Conservation (phyloP, 257 asterid species). For the Plectranthus barbatus region DNA sequence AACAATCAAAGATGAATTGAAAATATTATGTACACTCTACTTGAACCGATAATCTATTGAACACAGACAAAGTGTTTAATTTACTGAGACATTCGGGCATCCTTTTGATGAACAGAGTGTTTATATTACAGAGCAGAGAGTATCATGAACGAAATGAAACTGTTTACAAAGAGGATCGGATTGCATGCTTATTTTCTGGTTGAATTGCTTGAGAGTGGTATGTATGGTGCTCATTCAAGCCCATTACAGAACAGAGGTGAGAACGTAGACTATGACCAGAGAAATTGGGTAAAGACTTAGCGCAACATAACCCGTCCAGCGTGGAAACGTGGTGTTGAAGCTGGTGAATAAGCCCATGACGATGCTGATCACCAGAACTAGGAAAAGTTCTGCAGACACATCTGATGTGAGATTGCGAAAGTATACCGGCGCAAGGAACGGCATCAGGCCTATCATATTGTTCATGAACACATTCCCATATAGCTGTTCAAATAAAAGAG, state of each 20-base stretch:
- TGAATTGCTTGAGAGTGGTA: neutral
- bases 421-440: slow-evolving; percentile 36
- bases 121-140: neutral
- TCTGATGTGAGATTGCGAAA: slow-evolving; percentile 19
- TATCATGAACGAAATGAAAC: neutral
- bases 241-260: slow-evolving; percentile 29
- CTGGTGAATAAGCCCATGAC: slow-evolving; percentile 28
- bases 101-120: too few relatives aligned
- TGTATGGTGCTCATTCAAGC: slow-evolving; percentile 15
- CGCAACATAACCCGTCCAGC: slow-evolving; percentile 39
- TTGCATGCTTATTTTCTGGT: neutral
- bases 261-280: slow-evolving; percentile 28
- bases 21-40: too few relatives aligned
- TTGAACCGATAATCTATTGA: too few relatives aligned
- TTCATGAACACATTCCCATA: slow-evolving; percentile 46
- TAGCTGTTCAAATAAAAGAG: slow-evolving; percentile 21
- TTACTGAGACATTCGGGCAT: too few relatives aligned
- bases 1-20: too few relatives aligned
- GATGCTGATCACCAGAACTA: slow-evolving; percentile 30
- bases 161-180: neutral
- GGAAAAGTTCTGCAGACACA: slow-evolving; percentile 25
- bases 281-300: slow-evolving; percentile 37
- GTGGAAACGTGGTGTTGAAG: slow-evolving; percentile 31
- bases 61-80: too few relatives aligned
- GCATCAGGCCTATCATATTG: slow-evolving; percentile 36